Evolutionary conservation across 306 rosid genomes (phyloP).

Genomic region (Prunus mume): DNA sequence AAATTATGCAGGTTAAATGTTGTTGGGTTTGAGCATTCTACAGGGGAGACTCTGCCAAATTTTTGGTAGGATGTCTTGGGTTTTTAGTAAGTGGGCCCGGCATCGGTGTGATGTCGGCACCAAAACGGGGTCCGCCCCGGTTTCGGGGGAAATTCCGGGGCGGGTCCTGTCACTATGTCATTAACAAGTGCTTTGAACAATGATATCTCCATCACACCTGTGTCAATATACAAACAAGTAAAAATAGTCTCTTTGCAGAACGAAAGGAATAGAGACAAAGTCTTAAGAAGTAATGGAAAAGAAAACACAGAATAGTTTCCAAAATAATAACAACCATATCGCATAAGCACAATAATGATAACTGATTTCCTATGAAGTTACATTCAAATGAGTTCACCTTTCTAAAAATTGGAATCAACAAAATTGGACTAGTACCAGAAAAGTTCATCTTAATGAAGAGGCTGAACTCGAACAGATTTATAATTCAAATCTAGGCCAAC

Average conservation of each 20-base stretch:
- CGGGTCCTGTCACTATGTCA: too few relatives aligned
- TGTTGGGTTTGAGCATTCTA: too few relatives aligned
- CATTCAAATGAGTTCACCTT: not conserved
- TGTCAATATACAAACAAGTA: slow-evolving; percentile 30
- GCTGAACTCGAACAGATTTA: not conserved
- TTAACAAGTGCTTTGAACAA: slow-evolving; percentile 59
- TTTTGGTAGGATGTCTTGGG: too few relatives aligned
- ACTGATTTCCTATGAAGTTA: not conserved
- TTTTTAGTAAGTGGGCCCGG: too few relatives aligned
- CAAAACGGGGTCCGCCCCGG: too few relatives aligned
- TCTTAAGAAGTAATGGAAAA: not conserved
- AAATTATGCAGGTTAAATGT: too few relatives aligned
- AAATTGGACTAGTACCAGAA: not conserved
- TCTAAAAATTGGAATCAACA: not conserved
- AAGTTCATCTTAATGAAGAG: not conserved
- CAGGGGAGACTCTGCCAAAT: too few relatives aligned
- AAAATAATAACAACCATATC: not conserved
- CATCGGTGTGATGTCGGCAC: too few relatives aligned
- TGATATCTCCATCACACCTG: slow-evolving; percentile 93
- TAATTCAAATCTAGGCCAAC: not conserved
- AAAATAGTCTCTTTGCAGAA: slow-evolving; percentile 2
- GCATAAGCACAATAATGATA: not conserved
- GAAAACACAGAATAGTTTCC: not conserved
- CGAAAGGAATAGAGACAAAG: not conserved
- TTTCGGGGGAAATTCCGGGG: too few relatives aligned